Conservation (phyloP, 2,329 filamentous ascomycete species). For the Chaetomium sp. region DNA sequence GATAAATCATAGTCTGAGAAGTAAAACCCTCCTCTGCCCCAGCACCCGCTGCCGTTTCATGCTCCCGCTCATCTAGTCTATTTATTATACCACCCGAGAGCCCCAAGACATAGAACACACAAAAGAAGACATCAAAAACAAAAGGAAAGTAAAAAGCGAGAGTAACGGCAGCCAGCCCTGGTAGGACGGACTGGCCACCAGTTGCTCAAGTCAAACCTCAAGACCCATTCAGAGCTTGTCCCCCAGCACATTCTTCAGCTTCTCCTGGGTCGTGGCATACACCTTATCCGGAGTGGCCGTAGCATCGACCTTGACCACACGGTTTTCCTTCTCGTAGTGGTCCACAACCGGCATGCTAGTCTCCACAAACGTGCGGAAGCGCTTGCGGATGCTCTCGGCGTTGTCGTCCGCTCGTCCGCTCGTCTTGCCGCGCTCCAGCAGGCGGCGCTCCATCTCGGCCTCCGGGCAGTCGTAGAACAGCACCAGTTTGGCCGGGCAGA, state of each 20-base stretch:
- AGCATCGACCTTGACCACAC: slow-evolving; percentile 75
- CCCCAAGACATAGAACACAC: no score
- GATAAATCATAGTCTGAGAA: no score
- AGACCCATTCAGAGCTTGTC: slow-evolving; percentile 30
- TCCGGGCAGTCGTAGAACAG: slow-evolving; percentile 95
- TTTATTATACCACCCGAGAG: background rate
- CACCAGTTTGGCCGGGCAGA: slow-evolving; percentile 77
- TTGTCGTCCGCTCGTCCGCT: slow-evolving; percentile 91
- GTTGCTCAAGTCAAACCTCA: background rate
- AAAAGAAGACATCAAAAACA: no score
- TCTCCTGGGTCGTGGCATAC: slow-evolving; percentile 46
- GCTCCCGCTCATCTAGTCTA: slow-evolving; percentile 10
- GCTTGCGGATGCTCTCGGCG: slow-evolving; percentile 89
- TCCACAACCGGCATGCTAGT: slow-evolving; percentile 97
- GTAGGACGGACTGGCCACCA: no score
- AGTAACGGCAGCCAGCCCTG: background rate
- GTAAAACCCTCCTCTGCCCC: no score
- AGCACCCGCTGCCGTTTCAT: background rate
- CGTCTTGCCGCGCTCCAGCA: slow-evolving; percentile 88
- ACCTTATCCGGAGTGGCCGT: slow-evolving; percentile 59
- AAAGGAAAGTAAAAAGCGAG: background rate
- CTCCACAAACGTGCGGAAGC: slow-evolving; percentile 89
- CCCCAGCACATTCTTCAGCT: slow-evolving; percentile 45
- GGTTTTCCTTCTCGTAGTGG: slow-evolving; percentile 67
- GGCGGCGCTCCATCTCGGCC: slow-evolving; percentile 73